These are phyloP conservation scores for Russula virescens DNA, from an alignment of 768 basidiomycete species.

Conservation along the genomic window DNA sequence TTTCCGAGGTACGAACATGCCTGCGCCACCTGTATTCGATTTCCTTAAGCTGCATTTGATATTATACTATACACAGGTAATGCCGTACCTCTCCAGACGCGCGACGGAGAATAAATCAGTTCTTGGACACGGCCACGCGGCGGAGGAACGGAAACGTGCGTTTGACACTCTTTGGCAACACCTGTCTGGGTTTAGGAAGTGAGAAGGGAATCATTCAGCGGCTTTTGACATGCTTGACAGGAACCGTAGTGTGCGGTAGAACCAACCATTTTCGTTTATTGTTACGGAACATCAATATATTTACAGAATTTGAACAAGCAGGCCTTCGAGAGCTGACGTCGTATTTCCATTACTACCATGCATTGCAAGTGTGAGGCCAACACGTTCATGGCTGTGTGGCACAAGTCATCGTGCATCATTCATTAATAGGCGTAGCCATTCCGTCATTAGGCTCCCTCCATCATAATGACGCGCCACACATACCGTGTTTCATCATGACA, in stretches of 20 bases:
- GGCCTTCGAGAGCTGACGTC: background rate
- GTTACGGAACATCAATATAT: background rate
- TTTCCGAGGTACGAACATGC: conserved; percentile 47
- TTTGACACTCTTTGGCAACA: conserved; percentile 45
- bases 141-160: conserved; percentile 52
- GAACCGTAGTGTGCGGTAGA: background rate
- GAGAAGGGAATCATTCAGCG: too few species aligned
- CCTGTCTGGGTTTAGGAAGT: conserved; percentile 5
- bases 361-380: background rate
- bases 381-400: background rate
- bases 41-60: conserved; percentile 14
- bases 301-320: background rate
- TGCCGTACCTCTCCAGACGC: conserved; percentile 85
- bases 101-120: conserved; percentile 93
- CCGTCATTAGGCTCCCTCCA: background rate
- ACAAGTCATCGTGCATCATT: background rate
- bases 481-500: too few species aligned
- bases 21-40: conserved; percentile 5
- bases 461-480: too few species aligned
- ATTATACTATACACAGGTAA: conserved; percentile 42
- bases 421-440: background rate
- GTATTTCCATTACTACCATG: background rate
- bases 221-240: background rate
- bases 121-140: conserved; percentile 65
- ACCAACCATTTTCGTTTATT: too few species aligned